A percentile compares a stretch with the other conserved stretches of the same genome.
These are phyloP conservation scores for Pichia gijzeniarum DNA, from an alignment of 805 yeast species.

Conservation along the genomic window DNA sequence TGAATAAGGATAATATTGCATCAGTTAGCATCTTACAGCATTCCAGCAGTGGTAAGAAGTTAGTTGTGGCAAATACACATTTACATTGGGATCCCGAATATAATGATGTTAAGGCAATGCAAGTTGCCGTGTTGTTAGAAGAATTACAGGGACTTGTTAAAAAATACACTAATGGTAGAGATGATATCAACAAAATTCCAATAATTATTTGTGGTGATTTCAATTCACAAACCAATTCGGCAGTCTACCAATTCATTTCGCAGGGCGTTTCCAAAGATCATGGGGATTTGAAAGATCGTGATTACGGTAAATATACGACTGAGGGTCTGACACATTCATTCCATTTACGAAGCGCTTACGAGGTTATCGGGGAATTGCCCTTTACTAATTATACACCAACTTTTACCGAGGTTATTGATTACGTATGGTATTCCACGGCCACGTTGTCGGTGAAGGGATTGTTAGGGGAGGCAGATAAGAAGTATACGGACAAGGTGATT, in stretches of 20 bases:
- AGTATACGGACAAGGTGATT: constrained; percentile 67
- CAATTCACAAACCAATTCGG: constrained; percentile 80
- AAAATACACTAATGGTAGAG: constrained; percentile 29
- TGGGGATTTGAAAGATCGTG: constrained; percentile 75
- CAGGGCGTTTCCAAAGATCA: constrained; percentile 77
- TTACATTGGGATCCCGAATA: constrained; percentile 97
- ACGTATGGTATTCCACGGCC: constrained; percentile 87
- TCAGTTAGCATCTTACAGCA: constrained; percentile 71
- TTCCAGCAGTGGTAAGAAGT: constrained; percentile 58
- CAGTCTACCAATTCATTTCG: constrained; percentile 85
- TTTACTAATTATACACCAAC: constrained; percentile 93
- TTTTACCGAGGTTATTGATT: constrained; percentile 90
- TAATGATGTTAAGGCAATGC: constrained; percentile 93
- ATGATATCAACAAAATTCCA: constrained; percentile 46
- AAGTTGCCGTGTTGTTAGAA: constrained; percentile 85
- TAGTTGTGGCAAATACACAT: constrained; percentile 84
- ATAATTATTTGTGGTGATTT: constrained; percentile 90
- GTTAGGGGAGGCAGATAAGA: constrained; percentile 75
- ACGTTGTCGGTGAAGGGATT: constrained; percentile 79
- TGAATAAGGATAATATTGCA: constrained; percentile 93
- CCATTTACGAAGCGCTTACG: constrained; percentile 79
- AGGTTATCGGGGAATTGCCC: constrained; percentile 79
- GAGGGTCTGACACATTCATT: constrained; percentile 82
- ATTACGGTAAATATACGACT: constrained; percentile 85
- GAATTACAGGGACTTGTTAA: constrained; percentile 68